These are phyloP conservation scores for Hansenula lynferdii DNA, from an alignment of 1,139 yeast species.

Conservation along the genomic window DNA sequence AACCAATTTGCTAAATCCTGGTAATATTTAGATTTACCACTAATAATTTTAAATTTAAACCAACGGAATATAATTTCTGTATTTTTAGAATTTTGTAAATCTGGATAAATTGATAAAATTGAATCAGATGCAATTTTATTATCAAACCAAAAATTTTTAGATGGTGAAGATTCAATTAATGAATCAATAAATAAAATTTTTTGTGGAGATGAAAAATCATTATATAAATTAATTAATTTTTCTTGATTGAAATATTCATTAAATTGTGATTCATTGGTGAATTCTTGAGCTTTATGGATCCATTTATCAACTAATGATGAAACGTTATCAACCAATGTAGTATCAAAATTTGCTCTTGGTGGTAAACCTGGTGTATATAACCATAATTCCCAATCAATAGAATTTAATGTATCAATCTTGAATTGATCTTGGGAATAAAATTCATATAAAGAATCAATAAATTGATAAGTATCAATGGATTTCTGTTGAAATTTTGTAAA, in stretches of 20 bases:
- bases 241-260: constrained; percentile 19
- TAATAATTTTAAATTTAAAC: constrained; percentile 58
- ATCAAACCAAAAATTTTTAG: constrained; percentile 23
- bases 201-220: constrained; percentile 65
- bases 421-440: constrained; percentile 34
- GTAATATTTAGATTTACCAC: constrained; percentile 41
- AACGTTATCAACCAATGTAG: constrained; percentile 71
- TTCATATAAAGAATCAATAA: constrained; percentile 69
- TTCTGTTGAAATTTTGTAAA: constrained; percentile 62
- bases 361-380: constrained; percentile 81
- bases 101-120: constrained; percentile 25
- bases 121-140: constrained; percentile 25
- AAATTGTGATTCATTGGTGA: constrained; percentile 21
- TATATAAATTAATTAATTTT: constrained; percentile 31
- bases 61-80: constrained; percentile 82
- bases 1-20: constrained; percentile 69
- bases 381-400: constrained; percentile 85
- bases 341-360: constrained; percentile 77
- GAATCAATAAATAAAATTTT: constrained; percentile 74
- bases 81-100: constrained; percentile 43
- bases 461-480: constrained; percentile 79
- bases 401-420: constrained; percentile 46
- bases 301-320: constrained; percentile 62
- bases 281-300: constrained; percentile 32
- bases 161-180: constrained; percentile 34